Evolutionary conservation across 1,284 basidiomycete species (phyloP).

Genomic region (Laetiporus sulphureus): DNA sequence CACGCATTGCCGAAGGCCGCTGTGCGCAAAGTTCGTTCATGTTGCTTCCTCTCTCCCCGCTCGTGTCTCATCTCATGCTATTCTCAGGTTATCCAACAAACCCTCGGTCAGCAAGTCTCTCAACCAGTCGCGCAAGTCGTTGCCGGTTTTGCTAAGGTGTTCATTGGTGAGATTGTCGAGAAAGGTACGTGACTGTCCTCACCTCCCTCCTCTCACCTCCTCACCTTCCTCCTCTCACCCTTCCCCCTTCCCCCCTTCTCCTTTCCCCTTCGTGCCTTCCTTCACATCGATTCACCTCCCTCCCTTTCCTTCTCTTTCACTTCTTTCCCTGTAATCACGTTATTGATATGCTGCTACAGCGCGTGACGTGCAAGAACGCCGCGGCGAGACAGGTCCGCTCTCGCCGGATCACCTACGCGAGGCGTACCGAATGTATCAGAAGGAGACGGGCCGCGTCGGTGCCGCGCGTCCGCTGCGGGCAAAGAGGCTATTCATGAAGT

Average conservation of each 20-base stretch:
- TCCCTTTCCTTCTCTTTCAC: no score
- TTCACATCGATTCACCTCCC: no score
- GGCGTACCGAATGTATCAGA: slow-evolving; percentile 78
- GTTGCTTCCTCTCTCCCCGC: slow-evolving; percentile 2
- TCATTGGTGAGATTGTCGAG: slow-evolving; percentile 89
- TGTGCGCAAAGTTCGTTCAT: slow-evolving; percentile 80
- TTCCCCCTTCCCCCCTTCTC: no score
- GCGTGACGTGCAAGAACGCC: slow-evolving; percentile 66
- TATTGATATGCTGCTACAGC: slow-evolving; percentile 39
- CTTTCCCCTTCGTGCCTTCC: no score
- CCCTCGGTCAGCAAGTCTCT: slow-evolving; percentile 76
- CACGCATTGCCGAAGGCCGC: slow-evolving; percentile 80
- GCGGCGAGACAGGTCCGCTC: slow-evolving; percentile 71
- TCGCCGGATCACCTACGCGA: slow-evolving; percentile 85
- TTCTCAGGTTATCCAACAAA: slow-evolving; percentile 75
- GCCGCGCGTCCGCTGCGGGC: slow-evolving; percentile 61
- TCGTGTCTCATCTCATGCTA: background rate
- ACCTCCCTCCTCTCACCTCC: background rate
- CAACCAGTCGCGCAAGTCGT: slow-evolving; percentile 84
- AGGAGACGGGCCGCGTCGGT: slow-evolving; percentile 73
- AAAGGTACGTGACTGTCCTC: slow-evolving; percentile 48
- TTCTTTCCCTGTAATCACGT: no score
- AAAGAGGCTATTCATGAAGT: slow-evolving; percentile 62
- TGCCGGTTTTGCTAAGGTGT: slow-evolving; percentile 86
- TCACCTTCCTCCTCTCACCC: background rate